A percentile compares a stretch with the other conserved stretches of the same genome.
Evolutionary conservation across 2,329 filamentous ascomycete genomes (phyloP).

Genomic region (Stromatinia cepivora): DNA sequence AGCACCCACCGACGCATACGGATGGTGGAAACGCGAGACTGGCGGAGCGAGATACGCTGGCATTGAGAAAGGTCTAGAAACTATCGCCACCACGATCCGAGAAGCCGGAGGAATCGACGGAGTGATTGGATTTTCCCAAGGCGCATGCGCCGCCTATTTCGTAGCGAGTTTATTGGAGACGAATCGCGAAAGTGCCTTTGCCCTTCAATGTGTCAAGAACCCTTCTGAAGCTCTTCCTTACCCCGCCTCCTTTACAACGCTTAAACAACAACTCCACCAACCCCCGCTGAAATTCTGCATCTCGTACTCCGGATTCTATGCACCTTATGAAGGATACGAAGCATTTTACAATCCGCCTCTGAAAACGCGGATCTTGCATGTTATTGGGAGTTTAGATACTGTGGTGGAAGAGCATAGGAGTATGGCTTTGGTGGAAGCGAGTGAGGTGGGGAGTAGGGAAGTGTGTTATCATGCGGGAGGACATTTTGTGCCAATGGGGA

Average conservation of each 20-base stretch:
- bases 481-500: constrained; percentile 82
- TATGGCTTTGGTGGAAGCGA: constrained; percentile 61
- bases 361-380: constrained; percentile 75
- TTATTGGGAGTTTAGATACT: constrained; percentile 79
- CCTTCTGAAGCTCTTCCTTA: constrained; percentile 48
- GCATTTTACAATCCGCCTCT: constrained; percentile 77
- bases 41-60: constrained; percentile 64
- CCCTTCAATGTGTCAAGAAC: constrained; percentile 35
- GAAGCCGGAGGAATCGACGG: constrained; percentile 71
- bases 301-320: constrained; percentile 75
- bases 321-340: constrained; percentile 59
- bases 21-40: constrained; percentile 77
- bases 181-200: constrained; percentile 49
- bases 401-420: constrained; percentile 80
- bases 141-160: constrained; percentile 70
- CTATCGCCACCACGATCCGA: constrained; percentile 61
- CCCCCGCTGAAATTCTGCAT: constrained; percentile 68
- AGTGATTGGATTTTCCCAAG: constrained; percentile 81
- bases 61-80: constrained; percentile 65
- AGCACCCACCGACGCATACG: constrained; percentile 60
- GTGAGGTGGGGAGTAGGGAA: constrained; percentile 45
- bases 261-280: constrained; percentile 44
- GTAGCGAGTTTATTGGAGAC: constrained; percentile 71
- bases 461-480: constrained; percentile 76
- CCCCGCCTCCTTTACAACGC: constrained; percentile 50